Percentiles rank a stretch among this genome's conserved stretches.
These are phyloP conservation scores for Chenopodium formosanum DNA, from an alignment of 148 eudicot species.

Conservation along the genomic window DNA sequence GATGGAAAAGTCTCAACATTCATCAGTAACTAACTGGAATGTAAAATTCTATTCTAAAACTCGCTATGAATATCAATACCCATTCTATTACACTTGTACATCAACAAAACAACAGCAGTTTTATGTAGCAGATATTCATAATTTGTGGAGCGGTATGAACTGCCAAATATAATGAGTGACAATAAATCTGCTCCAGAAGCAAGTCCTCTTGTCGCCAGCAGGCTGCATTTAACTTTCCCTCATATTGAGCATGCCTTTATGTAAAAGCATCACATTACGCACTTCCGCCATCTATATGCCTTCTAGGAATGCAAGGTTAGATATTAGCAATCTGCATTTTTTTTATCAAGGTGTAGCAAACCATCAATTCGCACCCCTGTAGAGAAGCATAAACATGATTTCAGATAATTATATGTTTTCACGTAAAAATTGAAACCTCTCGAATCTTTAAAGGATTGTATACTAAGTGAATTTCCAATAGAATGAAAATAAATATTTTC, in stretches of 20 bases:
- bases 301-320: slow-evolving; percentile 5
- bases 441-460: background rate
- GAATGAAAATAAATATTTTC: no score
- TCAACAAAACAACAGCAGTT: slow-evolving; percentile 18
- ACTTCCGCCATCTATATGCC: background rate
- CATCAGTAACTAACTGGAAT: slow-evolving; percentile 8
- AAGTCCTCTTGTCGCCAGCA: background rate
- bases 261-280: background rate
- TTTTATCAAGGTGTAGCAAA: slow-evolving; percentile 6
- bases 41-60: slow-evolving; percentile 10
- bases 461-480: background rate
- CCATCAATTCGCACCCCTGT: slow-evolving; percentile 16
- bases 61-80: slow-evolving; percentile 20
- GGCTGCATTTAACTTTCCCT: background rate
- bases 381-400: background rate
- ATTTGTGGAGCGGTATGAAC: slow-evolving; percentile 1
- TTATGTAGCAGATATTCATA: slow-evolving; percentile 17
- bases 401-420: background rate
- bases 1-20: background rate
- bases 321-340: slow-evolving; percentile 1
- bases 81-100: slow-evolving; percentile 27
- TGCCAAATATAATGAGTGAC: background rate
- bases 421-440: background rate
- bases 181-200: background rate
- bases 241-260: slow-evolving; percentile 4